Evolutionary conservation across 2,329 filamentous ascomycete species (phyloP).

Genomic region (Hymenoscyphus linearis): DNA sequence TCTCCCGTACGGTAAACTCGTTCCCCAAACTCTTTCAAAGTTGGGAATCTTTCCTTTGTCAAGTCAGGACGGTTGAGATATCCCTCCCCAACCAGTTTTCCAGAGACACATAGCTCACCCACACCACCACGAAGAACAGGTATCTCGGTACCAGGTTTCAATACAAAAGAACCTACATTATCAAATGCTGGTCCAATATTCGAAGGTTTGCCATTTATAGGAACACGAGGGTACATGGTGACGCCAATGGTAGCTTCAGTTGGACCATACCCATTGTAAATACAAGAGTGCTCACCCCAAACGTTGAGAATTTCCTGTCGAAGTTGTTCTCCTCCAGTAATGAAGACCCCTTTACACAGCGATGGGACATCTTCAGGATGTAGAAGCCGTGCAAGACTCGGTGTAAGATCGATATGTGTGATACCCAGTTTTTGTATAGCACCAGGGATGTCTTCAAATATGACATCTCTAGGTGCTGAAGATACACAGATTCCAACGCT

Average conservation of each 20-base stretch:
- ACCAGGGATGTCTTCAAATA: constrained; percentile 75
- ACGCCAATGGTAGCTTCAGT: constrained; percentile 92
- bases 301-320: constrained; percentile 83
- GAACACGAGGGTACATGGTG: constrained; percentile 82
- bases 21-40: constrained; percentile 49
- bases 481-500: constrained; percentile 81
- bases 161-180: constrained; percentile 80
- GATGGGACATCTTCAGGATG: constrained; percentile 76
- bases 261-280: constrained; percentile 90
- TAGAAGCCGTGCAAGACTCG: constrained; percentile 74
- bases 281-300: constrained; percentile 75
- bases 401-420: constrained; percentile 88
- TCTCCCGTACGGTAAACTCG: constrained; percentile 85
- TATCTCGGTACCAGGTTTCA: constrained; percentile 61
- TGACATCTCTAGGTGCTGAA: constrained; percentile 73
- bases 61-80: constrained; percentile 79
- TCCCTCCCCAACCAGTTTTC: constrained; percentile 80
- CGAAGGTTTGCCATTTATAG: constrained; percentile 69
- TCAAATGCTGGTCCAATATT: constrained; percentile 86
- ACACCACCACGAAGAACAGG: constrained; percentile 74
- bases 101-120: constrained; percentile 84
- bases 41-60: constrained; percentile 71
- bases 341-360: constrained; percentile 79
- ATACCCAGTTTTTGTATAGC: constrained; percentile 69
- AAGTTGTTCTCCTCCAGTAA: constrained; percentile 83